Base-by-base conservation (phyloP, 2,329 filamentous ascomycete species). In the Pezicula neosporulosa region DNA sequence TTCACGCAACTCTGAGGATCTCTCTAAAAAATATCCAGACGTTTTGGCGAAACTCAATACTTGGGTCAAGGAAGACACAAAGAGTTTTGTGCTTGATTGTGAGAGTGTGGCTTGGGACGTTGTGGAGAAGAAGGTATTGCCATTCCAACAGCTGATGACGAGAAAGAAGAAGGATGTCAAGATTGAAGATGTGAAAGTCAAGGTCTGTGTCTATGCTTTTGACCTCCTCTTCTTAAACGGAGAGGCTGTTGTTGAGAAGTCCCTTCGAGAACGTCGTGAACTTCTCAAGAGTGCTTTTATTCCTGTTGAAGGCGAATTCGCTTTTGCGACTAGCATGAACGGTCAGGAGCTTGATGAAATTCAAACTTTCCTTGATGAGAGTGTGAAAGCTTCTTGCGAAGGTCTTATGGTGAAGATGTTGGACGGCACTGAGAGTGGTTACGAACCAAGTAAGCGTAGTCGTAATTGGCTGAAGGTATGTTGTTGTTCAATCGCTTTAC, bases 371-470 rank as follows among this genome's bases (percentile, higher is more conserved):
- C 78, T 99, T 2, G 94, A 99, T 64, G 93, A 97, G 53, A 94
- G 89, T 63, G 88, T 99, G 57, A 96, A 96, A 70, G 90, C 92
- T 2, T 95, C 90, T 0, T 99, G 94, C 66, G 94, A 99, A 74
- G 94, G 94, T 10, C 77, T 99, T 48, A 99, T 99, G 94, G 94
- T 99, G 13, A 99, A 99, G 76, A 99, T 99, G 94, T 74, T 99
- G 53, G 93, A 97, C 67, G 94, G 93, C 1, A 76, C 82, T 6
- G 93, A 97, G 70, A 96, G 90, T 60, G 90, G 89, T 62, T 99
- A 99, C 67, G 93, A 97, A 71, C 94, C 94, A 18, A 96, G 90
- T 64, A 96, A 96, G 68, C 87, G 94, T 58, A 96, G 90, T 71
- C 89, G 94, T 53, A 99, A 99, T 66, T 99, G 94, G 94, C 87